These are phyloP conservation scores for Cladosporium sp. DNA, from an alignment of 2,329 filamentous ascomycete species.

Conservation along the genomic window DNA sequence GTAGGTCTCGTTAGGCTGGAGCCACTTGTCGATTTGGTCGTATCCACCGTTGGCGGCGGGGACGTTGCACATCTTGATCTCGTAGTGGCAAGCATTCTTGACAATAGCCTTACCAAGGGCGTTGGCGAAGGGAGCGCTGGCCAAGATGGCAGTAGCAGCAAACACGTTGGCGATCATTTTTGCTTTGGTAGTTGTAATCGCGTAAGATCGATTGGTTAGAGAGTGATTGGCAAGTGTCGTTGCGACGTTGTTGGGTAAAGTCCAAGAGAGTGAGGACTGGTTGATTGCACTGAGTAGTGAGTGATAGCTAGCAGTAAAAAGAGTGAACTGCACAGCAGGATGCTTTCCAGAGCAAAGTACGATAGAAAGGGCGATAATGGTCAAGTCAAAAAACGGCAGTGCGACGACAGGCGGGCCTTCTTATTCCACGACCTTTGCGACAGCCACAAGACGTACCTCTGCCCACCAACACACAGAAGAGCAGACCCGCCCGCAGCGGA, in stretches of 20 bases:
- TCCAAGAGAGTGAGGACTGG: constrained; percentile 32
- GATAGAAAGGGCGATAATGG: constrained; percentile 31
- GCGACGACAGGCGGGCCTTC: constrained; percentile 24
- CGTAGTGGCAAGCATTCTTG: constrained; percentile 38
- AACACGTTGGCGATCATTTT: constrained; percentile 25
- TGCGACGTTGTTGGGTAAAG: constrained; percentile 16
- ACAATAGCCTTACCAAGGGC: constrained; percentile 35
- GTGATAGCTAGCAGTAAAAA: constrained; percentile 33
- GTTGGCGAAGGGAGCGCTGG: constrained; percentile 31
- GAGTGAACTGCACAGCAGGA: constrained; percentile 41
- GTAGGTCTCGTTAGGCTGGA: constrained; percentile 33
- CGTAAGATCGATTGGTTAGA: constrained; percentile 1
- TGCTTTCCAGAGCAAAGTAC: constrained; percentile 35
- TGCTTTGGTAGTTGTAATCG: constrained; percentile 10
- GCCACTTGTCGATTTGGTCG: constrained; percentile 31
- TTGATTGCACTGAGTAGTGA: constrained; percentile 29
- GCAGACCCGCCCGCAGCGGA: constrained; percentile 18
- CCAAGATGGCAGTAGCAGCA: constrained; percentile 33
- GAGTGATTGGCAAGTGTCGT: constrained; percentile 18
- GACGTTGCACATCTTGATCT: constrained; percentile 35
- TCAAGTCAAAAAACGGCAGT: constrained; percentile 26
- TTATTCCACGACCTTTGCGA: constrained; percentile 20
- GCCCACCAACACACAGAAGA: constrained; percentile 18
- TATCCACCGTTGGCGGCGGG: constrained; percentile 35
- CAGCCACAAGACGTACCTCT: constrained; percentile 16